Evolutionary conservation across 306 rosid species (phyloP), one percentile per base, ranked within the genome.

Genomic region (Cicer cuneatum): DNA sequence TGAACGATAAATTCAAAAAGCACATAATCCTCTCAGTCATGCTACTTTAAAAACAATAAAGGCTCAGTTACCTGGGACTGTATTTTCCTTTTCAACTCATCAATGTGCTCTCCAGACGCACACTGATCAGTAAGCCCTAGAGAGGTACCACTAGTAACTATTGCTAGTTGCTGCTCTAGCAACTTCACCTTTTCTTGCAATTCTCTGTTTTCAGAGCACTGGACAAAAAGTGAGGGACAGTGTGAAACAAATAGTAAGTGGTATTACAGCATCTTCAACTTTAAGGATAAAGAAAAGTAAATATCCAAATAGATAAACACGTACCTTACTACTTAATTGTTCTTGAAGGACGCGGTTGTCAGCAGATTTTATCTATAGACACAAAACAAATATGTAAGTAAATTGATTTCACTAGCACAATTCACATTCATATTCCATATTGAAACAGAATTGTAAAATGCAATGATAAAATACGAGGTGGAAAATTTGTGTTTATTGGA

Each of bases 271-370:
- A 68, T 19, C 60, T 40, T 63, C 37, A 35, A 83, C 70, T 13
- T 71, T 56, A 14, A 59, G 24, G 19, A 45, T 11, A 2, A 46
- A 39, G 42, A 75, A n/a, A n/a, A 37, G 75, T 33, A 56, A 35
- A 53, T 37, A 66, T 51, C 2, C 54, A 19, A 19, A 74, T 68
- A 75, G 61, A 59, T 42, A 72, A 56, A 77, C 63, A 76, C 41
- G 18, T 41, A 92, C 99, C 97, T 89, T 92, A 79, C 80, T 85
- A 78, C 89, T 87, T 72, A 94, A 85, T 77, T 94, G 97, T 75
- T 94, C 99, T 82, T 94, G 92, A 77, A 94, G 99, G 43, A 94
- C 86, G 57, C 97, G 98, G 70, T 94, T 92, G 85, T 94, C 99
- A 3, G 99, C 97, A 10, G 97, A 87, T 86, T 92, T 92, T 81